Evolutionary conservation across 192 early-diverging fungal species (phyloP).

Genomic region (Coemansia sp.): DNA sequence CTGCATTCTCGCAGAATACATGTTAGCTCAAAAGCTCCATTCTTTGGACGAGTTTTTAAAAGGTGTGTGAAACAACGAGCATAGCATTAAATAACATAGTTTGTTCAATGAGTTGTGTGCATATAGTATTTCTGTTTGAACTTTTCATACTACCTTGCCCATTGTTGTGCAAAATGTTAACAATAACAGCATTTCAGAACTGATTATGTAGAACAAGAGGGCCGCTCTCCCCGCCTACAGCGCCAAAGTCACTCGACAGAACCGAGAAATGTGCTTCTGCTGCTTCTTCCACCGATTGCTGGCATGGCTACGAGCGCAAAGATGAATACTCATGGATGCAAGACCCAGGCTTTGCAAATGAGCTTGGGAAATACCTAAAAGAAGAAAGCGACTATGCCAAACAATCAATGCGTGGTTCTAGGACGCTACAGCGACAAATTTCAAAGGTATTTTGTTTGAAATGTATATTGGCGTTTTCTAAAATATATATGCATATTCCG

Average conservation of each 20-base stretch:
- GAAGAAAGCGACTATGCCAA: slow-evolving; percentile 38
- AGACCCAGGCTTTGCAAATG: slow-evolving; percentile 11
- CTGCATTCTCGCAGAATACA: not conserved
- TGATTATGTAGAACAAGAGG: not conserved
- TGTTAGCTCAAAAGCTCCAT: not conserved
- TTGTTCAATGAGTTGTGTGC: not conserved
- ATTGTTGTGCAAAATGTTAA: not conserved
- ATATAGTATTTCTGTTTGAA: not conserved
- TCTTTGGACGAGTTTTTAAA: not conserved
- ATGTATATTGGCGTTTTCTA: not conserved
- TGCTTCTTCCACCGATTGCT: not conserved
- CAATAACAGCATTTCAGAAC: not conserved
- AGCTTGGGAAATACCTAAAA: slow-evolving; percentile 27
- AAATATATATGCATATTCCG: not conserved
- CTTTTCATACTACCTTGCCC: not conserved
- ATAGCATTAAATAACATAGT: not conserved
- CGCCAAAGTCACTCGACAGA: not conserved
- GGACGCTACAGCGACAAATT: slow-evolving; percentile 26
- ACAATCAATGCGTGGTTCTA: slow-evolving; percentile 14
- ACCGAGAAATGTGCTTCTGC: not conserved
- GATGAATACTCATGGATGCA: slow-evolving; percentile 56
- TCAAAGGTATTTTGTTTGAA: slow-evolving; percentile 15
- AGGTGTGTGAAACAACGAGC: not conserved
- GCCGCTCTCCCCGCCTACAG: slow-evolving; percentile 18
- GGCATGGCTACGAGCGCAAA: slow-evolving; percentile 30